Evolutionary conservation across 345 rosid genomes (phyloP).

Genomic region (Eucalyptus cloeziana): DNA sequence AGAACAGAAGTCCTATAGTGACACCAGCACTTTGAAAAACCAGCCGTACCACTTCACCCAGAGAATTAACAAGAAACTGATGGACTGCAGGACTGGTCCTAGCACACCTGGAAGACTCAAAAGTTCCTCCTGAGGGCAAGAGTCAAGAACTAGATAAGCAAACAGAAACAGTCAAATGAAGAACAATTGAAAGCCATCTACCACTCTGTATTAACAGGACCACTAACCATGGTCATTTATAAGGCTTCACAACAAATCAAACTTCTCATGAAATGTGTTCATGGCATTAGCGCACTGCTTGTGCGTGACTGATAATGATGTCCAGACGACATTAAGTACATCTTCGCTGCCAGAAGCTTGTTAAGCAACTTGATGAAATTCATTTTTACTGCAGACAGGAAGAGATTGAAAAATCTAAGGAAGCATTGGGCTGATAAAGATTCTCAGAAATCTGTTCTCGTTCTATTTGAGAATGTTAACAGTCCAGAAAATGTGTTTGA

Average conservation of each 20-base stretch:
- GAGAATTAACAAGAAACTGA: conserved; percentile 73
- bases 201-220: background rate
- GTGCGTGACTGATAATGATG: accelerated
- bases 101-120: conserved; percentile 68
- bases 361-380: too few relatives aligned
- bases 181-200: background rate
- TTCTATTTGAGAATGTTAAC: too few relatives aligned
- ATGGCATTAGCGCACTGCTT: too few relatives aligned
- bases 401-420: too few relatives aligned
- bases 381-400: accelerated
- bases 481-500: background rate
- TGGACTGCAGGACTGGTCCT: conserved; percentile 83
- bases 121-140: conserved; percentile 78
- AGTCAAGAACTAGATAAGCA: background rate
- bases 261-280: too few relatives aligned
- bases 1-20: background rate
- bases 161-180: background rate
- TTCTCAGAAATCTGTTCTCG: too few relatives aligned
- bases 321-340: too few relatives aligned
- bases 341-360: accelerated
- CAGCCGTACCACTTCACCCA: conserved; percentile 70
- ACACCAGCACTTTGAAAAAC: background rate
- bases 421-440: accelerated
- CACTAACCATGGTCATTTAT: conserved; percentile 58
- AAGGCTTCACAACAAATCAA: conserved; percentile 14